Conservation (phyloP, 495 filamentous ascomycete species). For the Aspergillus taichungensis region DNA sequence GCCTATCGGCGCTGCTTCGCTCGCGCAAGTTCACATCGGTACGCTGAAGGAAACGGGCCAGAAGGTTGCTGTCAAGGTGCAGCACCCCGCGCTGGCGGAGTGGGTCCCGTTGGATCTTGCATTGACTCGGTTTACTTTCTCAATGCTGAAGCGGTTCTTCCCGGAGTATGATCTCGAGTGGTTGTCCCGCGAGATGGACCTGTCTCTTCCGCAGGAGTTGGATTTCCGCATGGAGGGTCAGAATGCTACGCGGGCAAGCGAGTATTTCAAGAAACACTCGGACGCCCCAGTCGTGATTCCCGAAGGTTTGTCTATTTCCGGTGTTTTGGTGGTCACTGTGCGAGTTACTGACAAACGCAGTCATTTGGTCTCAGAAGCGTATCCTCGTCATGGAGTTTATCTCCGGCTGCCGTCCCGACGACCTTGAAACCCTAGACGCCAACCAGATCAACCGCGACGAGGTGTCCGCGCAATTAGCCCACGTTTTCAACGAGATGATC, state of each 20-base stretch:
- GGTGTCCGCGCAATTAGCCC: constrained; percentile 83
- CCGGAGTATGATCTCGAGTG: constrained; percentile 96
- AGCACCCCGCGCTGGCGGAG: constrained; percentile 84
- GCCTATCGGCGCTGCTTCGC: constrained; percentile 85
- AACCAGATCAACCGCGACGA: constrained; percentile 90
- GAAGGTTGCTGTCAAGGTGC: constrained; percentile 95
- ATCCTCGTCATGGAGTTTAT: constrained; percentile 96
- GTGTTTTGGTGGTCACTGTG: not conserved
- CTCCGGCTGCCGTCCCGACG: constrained; percentile 78
- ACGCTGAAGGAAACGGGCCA: constrained; percentile 73
- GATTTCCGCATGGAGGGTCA: constrained; percentile 81
- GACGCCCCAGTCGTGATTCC: constrained; percentile 79
- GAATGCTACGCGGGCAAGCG: constrained; percentile 69
- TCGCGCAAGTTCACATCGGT: constrained; percentile 94
- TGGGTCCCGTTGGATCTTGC: constrained; percentile 87
- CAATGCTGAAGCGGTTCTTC: constrained; percentile 83
- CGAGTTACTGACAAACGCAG: constrained; percentile 28
- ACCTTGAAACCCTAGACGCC: constrained; percentile 75
- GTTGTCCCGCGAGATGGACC: constrained; percentile 88
- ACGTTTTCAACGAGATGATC: constrained; percentile 99
- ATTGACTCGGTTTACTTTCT: constrained; percentile 82
- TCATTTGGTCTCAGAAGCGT: constrained; percentile 80
- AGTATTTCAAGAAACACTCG: constrained; percentile 66
- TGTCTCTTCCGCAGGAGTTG: constrained; percentile 81
- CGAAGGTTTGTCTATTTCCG: constrained; percentile 34